These are phyloP conservation scores for Rhypophila decipiens DNA, from an alignment of 495 filamentous ascomycete genomes.

Conservation along the genomic window DNA sequence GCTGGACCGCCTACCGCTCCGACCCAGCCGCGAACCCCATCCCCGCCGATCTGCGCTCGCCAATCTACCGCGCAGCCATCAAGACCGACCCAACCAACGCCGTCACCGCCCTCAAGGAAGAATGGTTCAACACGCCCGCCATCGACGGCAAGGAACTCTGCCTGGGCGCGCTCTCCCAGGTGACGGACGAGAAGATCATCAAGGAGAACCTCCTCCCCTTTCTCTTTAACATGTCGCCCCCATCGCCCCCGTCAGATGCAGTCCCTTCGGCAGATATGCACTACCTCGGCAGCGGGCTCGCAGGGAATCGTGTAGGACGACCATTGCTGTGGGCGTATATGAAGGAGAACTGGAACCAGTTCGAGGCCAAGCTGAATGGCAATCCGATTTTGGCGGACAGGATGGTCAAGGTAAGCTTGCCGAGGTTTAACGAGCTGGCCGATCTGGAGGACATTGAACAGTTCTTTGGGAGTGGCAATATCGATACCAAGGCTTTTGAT, in stretches of 20 bases:
- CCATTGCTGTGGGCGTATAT: conserved; percentile 76
- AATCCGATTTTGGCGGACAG: conserved; percentile 86
- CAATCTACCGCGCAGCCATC: conserved; percentile 75
- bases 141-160: conserved; percentile 87
- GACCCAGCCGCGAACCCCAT: conserved; percentile 61
- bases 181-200: conserved; percentile 61
- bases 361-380: conserved; percentile 57
- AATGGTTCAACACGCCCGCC: conserved; percentile 72
- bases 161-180: conserved; percentile 68
- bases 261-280: conserved; percentile 70
- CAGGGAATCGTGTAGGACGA: conserved; percentile 63
- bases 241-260: conserved; percentile 32
- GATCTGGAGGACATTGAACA: conserved; percentile 67
- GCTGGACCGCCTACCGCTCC: conserved; percentile 68
- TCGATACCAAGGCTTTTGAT: conserved; percentile 75
- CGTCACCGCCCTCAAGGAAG: conserved; percentile 63
- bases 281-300: conserved; percentile 63
- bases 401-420: conserved; percentile 69
- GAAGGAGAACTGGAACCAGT: conserved; percentile 66
- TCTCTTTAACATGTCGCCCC: conserved; percentile 68
- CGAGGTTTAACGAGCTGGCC: conserved; percentile 65
- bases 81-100: conserved; percentile 60
- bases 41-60: conserved; percentile 69
- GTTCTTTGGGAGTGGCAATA: conserved; percentile 83
- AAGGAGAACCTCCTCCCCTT: conserved; percentile 68